Conservation (phyloP, 2,329 filamentous ascomycete species). For the Venturia pyrina region DNA sequence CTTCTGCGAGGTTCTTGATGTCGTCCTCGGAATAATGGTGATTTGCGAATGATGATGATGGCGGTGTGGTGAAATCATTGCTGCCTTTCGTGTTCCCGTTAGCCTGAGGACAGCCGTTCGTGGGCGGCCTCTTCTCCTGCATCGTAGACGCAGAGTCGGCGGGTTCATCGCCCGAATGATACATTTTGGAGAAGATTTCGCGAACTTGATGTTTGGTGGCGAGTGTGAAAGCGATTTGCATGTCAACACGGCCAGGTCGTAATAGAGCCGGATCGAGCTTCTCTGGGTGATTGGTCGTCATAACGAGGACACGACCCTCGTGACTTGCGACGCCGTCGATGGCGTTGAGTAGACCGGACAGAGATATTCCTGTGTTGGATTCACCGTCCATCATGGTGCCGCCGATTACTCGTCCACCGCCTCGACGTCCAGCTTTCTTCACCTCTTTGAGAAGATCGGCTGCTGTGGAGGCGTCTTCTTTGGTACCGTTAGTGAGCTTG, state of each 20-base stretch:
- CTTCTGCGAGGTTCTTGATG: constrained; percentile 31
- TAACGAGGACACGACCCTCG: constrained; percentile 69
- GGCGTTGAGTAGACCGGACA: constrained; percentile 71
- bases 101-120: background rate
- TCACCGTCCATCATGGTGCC: constrained; percentile 12
- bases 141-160: background rate
- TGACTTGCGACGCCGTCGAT: constrained; percentile 71
- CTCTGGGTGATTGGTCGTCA: constrained; percentile 72
- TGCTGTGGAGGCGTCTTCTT: constrained; percentile 16
- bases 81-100: background rate
- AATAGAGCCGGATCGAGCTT: constrained; percentile 64
- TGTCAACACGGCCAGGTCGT: constrained; percentile 60
- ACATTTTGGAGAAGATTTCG: constrained; percentile 35
- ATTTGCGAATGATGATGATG: background rate
- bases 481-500: constrained; percentile 15
- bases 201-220: constrained; percentile 31
- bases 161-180: constrained; percentile 16
- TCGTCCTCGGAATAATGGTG: constrained; percentile 15
- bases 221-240: constrained; percentile 51
- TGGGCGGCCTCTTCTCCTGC: background rate
- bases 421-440: constrained; percentile 16
- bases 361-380: constrained; percentile 47
- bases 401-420: constrained; percentile 21
- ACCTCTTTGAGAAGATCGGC: constrained; percentile 14
- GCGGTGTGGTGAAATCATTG: background rate